These are phyloP conservation scores for Psidium friedrichsthalianum DNA, from an alignment of 345 rosid genomes.

Conservation along the genomic window DNA sequence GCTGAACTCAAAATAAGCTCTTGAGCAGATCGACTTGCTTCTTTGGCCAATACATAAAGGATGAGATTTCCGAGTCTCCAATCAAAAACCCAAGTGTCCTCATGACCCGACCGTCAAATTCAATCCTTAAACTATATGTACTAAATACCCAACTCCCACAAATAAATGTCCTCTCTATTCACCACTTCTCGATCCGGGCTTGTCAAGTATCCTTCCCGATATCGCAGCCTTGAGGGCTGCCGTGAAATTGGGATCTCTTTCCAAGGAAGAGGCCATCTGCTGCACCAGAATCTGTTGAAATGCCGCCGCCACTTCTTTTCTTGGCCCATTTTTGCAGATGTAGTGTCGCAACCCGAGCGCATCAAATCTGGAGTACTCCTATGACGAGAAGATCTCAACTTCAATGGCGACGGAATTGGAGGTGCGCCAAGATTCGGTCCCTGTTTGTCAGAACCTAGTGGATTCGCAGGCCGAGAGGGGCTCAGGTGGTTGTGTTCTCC, in stretches of 20 bases:
- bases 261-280: slow-evolving; percentile 74
- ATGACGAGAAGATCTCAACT: slow-evolving; percentile 22
- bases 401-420: background rate
- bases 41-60: background rate
- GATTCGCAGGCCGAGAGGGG: slow-evolving; percentile 8
- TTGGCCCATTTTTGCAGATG: background rate
- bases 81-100: background rate
- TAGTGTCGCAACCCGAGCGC: background rate
- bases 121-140: background rate
- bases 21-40: background rate
- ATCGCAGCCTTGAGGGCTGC: slow-evolving; percentile 74
- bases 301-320: slow-evolving; percentile 12
- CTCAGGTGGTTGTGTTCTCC: slow-evolving; percentile 70
- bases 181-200: background rate
- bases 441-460: slow-evolving; percentile 3
- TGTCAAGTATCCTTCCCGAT: slow-evolving; percentile 46
- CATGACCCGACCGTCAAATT: background rate
- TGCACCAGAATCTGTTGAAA: slow-evolving; percentile 47
- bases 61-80: background rate
- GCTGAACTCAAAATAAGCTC: background rate
- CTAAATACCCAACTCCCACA: background rate
- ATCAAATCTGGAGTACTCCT: background rate
- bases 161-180: background rate
- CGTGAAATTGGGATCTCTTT: slow-evolving; percentile 66
- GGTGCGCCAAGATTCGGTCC: background rate